Base-by-base conservation (phyloP, 2,329 filamentous ascomycete species). In the Hymenoscyphus occultus region DNA sequence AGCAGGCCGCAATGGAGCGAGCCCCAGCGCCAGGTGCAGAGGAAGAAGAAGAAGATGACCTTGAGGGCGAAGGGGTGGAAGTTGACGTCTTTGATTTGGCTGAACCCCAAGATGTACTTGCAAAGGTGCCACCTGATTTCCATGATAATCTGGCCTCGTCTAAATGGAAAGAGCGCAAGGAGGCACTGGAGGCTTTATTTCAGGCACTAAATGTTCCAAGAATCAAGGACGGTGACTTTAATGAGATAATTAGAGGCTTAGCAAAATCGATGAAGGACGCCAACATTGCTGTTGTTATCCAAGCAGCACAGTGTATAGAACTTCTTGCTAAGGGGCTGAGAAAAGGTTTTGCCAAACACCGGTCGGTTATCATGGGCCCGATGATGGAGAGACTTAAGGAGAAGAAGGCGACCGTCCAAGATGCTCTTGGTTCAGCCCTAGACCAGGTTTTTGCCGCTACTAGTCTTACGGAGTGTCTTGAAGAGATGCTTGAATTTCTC, bases 221-320 rank as follows among this genome's bases (percentile, higher is more conserved):
- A 67, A 97, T 99, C 77, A 96, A 97, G 77, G 94, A 98, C 71
- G 91, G 87, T 6, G 90, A 92, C 63, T 98, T 93, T 74, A 86
- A 89, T 75, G 94, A 98, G 72, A 84, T 98, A 70, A 87, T 91
- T 64, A 86, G 91, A 67, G 89, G 87, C 3, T 83, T 98, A 63
- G 94, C 95, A 56, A 99, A 98, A 78, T 92, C 87, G 72, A 99
- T 99, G 95, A 99, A 99, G 78, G 96, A 99, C 72, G 95, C 96
- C 72, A 99, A 99, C 75, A 90, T 99, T 71, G 90, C 92, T 5
- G 95, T 98, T 59, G 95, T 97, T 22, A 95, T 90, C 1, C 89
- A 95, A 69, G 94, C 96, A 5, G 95, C 94, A 2, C 93, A 96
- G 73, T 97, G 94, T 77, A 90, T 97, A 40, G 93, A 98, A 73